These are phyloP conservation scores for Tolypocladium amazonense DNA, from an alignment of 2,329 filamentous ascomycete species.

Conservation along the genomic window DNA sequence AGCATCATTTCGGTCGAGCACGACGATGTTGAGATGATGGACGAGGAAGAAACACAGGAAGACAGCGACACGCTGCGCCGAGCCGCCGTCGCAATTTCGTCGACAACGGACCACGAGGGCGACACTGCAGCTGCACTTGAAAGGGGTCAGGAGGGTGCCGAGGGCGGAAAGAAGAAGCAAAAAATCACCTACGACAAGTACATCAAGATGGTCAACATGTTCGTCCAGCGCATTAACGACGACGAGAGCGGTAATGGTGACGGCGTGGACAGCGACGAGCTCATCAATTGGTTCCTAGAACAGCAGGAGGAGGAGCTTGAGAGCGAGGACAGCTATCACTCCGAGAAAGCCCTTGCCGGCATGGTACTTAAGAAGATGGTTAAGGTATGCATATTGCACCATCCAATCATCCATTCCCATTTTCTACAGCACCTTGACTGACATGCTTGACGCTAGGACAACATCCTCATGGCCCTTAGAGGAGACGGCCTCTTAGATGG, in stretches of 20 bases:
- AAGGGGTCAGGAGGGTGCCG: slow-evolving; percentile 22
- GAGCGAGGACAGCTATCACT: slow-evolving; percentile 69
- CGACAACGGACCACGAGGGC: slow-evolving; percentile 34
- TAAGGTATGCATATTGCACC: slow-evolving; percentile 52
- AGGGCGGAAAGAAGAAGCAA: slow-evolving; percentile 50
- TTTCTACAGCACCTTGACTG: slow-evolving; percentile 9
- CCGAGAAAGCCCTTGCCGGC: slow-evolving; percentile 59
- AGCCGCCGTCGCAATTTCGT: slow-evolving; percentile 24
- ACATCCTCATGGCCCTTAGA: slow-evolving; percentile 74
- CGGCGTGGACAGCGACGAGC: slow-evolving; percentile 72
- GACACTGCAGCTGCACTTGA: slow-evolving; percentile 31
- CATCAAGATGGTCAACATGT: slow-evolving; percentile 75
- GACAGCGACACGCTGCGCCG: slow-evolving; percentile 34
- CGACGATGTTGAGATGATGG: slow-evolving; percentile 91
- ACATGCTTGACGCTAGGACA: slow-evolving; percentile 54
- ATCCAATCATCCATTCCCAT: neutral
- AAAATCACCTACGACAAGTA: slow-evolving; percentile 96
- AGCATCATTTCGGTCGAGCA: slow-evolving; percentile 98
- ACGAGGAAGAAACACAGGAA: slow-evolving; percentile 46
- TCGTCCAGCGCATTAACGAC: slow-evolving; percentile 74
- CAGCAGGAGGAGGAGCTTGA: slow-evolving; percentile 76
- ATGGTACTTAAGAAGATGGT: slow-evolving; percentile 95
- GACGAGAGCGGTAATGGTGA: slow-evolving; percentile 69
- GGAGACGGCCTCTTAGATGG: slow-evolving; percentile 46
- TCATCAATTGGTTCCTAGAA: slow-evolving; percentile 86